Evolutionary conservation across 2,329 filamentous ascomycete species (phyloP).

Genomic region (Fusarium sp.): DNA sequence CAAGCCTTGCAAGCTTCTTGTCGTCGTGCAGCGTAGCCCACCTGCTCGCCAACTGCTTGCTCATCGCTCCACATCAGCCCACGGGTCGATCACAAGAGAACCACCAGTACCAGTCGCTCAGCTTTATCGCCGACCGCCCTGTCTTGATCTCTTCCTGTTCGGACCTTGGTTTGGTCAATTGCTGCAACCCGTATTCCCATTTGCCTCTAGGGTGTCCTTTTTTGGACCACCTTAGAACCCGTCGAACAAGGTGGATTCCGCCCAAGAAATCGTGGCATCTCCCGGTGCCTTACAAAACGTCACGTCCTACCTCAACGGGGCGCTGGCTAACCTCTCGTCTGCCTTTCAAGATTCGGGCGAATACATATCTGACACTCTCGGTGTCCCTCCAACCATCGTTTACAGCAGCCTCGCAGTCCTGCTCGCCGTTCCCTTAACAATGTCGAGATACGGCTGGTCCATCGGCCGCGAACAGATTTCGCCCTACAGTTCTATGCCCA

Average conservation of each 20-base stretch:
- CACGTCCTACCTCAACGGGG: slow-evolving; percentile 69
- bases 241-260: slow-evolving; percentile 73
- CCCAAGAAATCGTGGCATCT: slow-evolving; percentile 69
- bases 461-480: slow-evolving; percentile 62
- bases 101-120: slow-evolving; percentile 39
- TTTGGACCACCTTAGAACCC: slow-evolving; percentile 53
- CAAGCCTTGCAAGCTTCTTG: slow-evolving; percentile 34
- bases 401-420: slow-evolving; percentile 66
- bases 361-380: slow-evolving; percentile 65
- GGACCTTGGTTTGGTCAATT: slow-evolving; percentile 40
- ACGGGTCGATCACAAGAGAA: slow-evolving; percentile 47
- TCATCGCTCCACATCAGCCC: slow-evolving; percentile 50
- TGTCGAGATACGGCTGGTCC: slow-evolving; percentile 69
- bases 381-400: slow-evolving; percentile 62
- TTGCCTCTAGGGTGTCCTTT: slow-evolving; percentile 54
- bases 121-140: slow-evolving; percentile 43
- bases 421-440: slow-evolving; percentile 64
- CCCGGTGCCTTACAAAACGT: slow-evolving; percentile 73
- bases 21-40: slow-evolving; percentile 35
- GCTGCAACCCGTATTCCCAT: slow-evolving; percentile 42
- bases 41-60: slow-evolving; percentile 34
- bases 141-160: slow-evolving; percentile 37
- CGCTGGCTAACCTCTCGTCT: slow-evolving; percentile 63
- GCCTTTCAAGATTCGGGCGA: slow-evolving; percentile 63
- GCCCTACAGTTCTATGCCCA: slow-evolving; percentile 64